These are phyloP conservation scores for Clonostachys solani DNA, from an alignment of 2,329 filamentous ascomycete genomes.

Conservation along the genomic window DNA sequence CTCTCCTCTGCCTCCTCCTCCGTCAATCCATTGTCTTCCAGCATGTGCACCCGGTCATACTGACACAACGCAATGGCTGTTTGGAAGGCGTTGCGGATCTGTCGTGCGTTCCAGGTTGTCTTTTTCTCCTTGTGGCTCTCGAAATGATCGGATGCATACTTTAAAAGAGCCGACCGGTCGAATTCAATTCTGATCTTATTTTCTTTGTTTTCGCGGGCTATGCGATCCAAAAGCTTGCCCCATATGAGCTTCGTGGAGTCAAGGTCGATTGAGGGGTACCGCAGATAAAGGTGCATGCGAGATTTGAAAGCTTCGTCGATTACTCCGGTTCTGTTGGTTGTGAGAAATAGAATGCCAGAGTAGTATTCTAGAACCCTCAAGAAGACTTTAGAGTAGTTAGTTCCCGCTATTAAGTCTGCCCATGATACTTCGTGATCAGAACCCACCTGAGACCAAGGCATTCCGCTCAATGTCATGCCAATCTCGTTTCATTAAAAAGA, in stretches of 20 bases:
- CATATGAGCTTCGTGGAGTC: slow-evolving; percentile 6
- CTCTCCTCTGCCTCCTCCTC: background rate
- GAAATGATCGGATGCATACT: slow-evolving; percentile 4
- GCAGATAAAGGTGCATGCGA: slow-evolving; percentile 19
- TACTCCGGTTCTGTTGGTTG: slow-evolving; percentile 19
- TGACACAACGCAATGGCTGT: slow-evolving; percentile 20
- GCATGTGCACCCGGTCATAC: slow-evolving; percentile 7
- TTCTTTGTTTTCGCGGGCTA: background rate
- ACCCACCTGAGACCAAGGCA: slow-evolving; percentile 7
- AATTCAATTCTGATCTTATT: background rate
- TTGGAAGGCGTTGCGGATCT: slow-evolving; percentile 22
- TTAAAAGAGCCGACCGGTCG: background rate
- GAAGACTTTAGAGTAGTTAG: background rate
- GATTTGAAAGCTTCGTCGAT: slow-evolving; percentile 25
- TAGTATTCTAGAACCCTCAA: slow-evolving; percentile 3
- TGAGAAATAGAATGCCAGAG: slow-evolving; percentile 20
- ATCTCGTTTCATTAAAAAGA: slow-evolving; percentile 5
- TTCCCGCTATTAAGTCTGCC: background rate
- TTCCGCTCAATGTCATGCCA: slow-evolving; percentile 4
- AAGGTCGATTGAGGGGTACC: slow-evolving; percentile 14
- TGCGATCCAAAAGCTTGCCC: background rate
- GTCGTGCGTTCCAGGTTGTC: slow-evolving; percentile 25
- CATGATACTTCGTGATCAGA: background rate
- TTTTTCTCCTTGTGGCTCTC: slow-evolving; percentile 18
- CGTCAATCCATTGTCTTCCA: background rate